These are phyloP conservation scores for Cryptococcus hybrid DNA, from an alignment of 1,284 basidiomycete species.

Conservation along the genomic window DNA sequence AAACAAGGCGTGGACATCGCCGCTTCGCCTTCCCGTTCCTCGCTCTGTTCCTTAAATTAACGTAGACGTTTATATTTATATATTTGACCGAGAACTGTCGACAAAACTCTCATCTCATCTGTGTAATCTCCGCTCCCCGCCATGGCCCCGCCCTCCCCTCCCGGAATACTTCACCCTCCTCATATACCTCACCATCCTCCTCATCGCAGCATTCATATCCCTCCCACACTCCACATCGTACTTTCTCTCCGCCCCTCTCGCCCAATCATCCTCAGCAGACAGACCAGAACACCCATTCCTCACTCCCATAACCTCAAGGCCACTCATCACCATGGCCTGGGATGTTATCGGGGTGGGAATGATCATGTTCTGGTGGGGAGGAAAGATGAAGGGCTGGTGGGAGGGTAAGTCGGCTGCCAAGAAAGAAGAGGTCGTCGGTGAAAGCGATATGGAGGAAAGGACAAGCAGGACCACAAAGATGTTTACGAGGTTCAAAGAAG, in stretches of 20 bases:
- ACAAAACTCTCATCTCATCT: too few species aligned
- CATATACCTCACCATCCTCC: conserved; percentile 66
- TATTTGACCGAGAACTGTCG: too few species aligned
- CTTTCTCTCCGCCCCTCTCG: conserved; percentile 34
- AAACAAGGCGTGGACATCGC: too few species aligned
- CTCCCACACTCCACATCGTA: conserved; percentile 62
- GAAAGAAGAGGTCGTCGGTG: conserved; percentile 9
- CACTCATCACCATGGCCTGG: conserved; percentile 62
- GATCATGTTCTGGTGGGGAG: conserved; percentile 71
- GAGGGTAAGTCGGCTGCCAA: background rate
- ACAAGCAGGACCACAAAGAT: conserved; percentile 42
- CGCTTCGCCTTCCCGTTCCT: too few species aligned
- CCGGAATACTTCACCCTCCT: conserved; percentile 67
- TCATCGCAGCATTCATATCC: conserved; percentile 64
- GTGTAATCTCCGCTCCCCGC: too few species aligned
- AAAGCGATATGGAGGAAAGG: conserved; percentile 29
- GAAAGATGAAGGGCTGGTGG: conserved; percentile 61
- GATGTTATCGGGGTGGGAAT: conserved; percentile 60
- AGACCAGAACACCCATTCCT: conserved; percentile 65
- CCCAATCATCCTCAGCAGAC: conserved; percentile 50
- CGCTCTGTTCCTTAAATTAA: too few species aligned
- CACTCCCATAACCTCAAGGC: conserved; percentile 63
- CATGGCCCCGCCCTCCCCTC: conserved; percentile 21
- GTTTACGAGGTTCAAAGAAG: conserved; percentile 50
- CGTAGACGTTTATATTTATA: too few species aligned